phyloP scores from a whole-genome alignment of 139 green algal genomes.

The Edaphochlamys debaryana region DNA sequence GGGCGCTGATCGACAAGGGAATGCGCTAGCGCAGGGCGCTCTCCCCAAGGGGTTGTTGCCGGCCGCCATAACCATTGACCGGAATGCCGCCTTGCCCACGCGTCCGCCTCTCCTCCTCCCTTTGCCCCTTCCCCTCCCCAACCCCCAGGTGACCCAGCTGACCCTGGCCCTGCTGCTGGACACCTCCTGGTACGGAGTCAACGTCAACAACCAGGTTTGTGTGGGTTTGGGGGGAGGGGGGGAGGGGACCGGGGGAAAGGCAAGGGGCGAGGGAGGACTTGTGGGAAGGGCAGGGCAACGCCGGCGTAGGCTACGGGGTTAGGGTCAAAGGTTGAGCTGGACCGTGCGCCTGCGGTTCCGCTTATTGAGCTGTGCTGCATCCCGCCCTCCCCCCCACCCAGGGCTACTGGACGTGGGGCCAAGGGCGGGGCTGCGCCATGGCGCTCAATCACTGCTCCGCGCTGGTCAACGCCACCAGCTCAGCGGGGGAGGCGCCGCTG shows the following conservation, averaged over 20 bases:
- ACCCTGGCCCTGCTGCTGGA: constrained; percentile 16
- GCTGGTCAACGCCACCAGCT: constrained; percentile 1
- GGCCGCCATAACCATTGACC: too few species aligned
- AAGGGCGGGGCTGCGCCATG: neutral
- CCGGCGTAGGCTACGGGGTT: too few species aligned
- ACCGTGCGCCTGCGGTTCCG: too few species aligned
- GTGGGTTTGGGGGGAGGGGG: neutral
- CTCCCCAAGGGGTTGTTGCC: too few species aligned
- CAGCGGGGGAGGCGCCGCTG: neutral
- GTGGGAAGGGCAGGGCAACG: too few species aligned
- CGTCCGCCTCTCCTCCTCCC: neutral
- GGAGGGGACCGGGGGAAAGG: too few species aligned
- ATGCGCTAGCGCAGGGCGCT: too few species aligned
- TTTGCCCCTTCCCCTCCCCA: neutral
- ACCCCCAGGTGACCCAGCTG: constrained; percentile 5
- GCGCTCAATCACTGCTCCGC: neutral
- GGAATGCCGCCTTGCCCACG: too few species aligned
- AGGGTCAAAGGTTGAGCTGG: too few species aligned
- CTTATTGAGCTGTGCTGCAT: too few species aligned
- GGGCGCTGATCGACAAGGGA: too few species aligned
- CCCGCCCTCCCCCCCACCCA: neutral
- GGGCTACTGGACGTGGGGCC: constrained; percentile 14
- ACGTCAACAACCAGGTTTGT: neutral
- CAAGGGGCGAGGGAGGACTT: too few species aligned
- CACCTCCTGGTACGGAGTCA: constrained; percentile 15